Percentiles rank a stretch among this genome's conserved stretches.
phyloP scores from a whole-genome alignment of 2,329 filamentous ascomycete genomes.

The Zymoseptoria brevis region DNA sequence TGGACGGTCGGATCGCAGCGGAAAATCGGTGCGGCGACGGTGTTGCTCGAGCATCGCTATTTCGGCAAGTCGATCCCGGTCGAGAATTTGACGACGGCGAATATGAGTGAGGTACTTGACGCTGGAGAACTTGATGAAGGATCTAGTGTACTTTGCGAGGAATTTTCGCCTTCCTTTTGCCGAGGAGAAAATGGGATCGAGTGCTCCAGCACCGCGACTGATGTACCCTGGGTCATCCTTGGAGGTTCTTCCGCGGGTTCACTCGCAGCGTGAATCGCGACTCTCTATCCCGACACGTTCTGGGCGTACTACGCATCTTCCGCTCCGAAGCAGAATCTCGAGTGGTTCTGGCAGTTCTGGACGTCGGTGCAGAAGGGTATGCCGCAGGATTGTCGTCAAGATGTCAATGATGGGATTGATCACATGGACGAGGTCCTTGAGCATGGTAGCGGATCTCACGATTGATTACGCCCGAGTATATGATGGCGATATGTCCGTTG shows the following conservation, averaged over 20 bases:
- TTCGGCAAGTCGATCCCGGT: conserved; percentile 51
- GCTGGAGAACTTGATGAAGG: conserved; percentile 46
- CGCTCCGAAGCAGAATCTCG: conserved; percentile 47
- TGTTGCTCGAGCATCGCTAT: conserved; percentile 51
- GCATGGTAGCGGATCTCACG: conserved; percentile 44
- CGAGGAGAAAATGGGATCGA: too few relatives aligned
- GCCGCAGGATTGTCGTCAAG: conserved; percentile 49
- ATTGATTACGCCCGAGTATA: conserved; percentile 45
- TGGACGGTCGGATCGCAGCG: conserved; percentile 45
- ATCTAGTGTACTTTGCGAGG: conserved; percentile 48
- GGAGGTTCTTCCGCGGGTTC: conserved; percentile 52
- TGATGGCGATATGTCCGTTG: conserved; percentile 46
- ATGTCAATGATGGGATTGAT: conserved; percentile 44
- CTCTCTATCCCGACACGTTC: conserved; percentile 46
- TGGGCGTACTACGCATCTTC: conserved; percentile 53
- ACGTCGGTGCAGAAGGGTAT: conserved; percentile 47
- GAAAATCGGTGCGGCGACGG: conserved; percentile 45
- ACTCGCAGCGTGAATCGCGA: conserved; percentile 48
- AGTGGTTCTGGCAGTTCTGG: conserved; percentile 53
- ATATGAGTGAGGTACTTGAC: conserved; percentile 45
- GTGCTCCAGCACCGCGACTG: conserved; percentile 41
- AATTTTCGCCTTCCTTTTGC: conserved; percentile 48
- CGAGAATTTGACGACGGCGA: conserved; percentile 43
- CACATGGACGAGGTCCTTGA: conserved; percentile 34
- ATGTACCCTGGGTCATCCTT: conserved; percentile 49